Evolutionary conservation across 768 basidiomycete genomes (phyloP).

Genomic region (Suillus alpinus): DNA sequence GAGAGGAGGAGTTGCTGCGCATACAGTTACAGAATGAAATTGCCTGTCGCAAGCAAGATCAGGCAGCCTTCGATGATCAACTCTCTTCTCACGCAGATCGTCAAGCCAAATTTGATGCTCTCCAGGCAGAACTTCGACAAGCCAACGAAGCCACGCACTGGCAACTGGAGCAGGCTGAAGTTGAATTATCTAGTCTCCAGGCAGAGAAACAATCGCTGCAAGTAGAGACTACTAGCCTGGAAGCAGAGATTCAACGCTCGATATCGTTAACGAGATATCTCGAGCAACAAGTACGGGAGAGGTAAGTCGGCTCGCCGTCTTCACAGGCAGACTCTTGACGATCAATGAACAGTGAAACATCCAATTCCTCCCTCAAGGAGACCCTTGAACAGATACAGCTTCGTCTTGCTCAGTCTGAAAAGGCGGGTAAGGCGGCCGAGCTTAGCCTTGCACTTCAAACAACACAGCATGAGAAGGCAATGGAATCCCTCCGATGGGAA

Average conservation of each 20-base stretch:
- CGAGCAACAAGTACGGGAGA: constrained; percentile 62
- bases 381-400: constrained; percentile 40
- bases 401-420: constrained; percentile 53
- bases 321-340: constrained; percentile 9
- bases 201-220: constrained; percentile 54
- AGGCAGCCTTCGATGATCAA: constrained; percentile 25
- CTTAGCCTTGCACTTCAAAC: constrained; percentile 62
- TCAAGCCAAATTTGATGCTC: constrained; percentile 30
- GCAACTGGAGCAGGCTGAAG: constrained; percentile 41
- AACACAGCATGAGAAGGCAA: constrained; percentile 66
- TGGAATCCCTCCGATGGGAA: constrained; percentile 56
- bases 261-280: constrained; percentile 59
- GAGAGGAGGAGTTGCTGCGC: constrained; percentile 31
- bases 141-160: constrained; percentile 35
- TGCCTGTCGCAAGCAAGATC: constrained; percentile 31
- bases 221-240: constrained; percentile 53
- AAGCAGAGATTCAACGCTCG: constrained; percentile 64
- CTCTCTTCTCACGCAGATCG: constrained; percentile 24
- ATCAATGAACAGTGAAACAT: constrained; percentile 42
- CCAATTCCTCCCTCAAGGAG: constrained; percentile 36
- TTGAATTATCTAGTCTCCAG: constrained; percentile 35
- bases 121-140: constrained; percentile 33
- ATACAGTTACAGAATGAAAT: constrained; percentile 38
- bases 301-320: constrained; percentile 36
- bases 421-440: constrained; percentile 58